A percentile compares a stretch with the other conserved stretches of the same genome.
Evolutionary conservation across 306 rosid species (phyloP).

Genomic region (Vigna trinervia): DNA sequence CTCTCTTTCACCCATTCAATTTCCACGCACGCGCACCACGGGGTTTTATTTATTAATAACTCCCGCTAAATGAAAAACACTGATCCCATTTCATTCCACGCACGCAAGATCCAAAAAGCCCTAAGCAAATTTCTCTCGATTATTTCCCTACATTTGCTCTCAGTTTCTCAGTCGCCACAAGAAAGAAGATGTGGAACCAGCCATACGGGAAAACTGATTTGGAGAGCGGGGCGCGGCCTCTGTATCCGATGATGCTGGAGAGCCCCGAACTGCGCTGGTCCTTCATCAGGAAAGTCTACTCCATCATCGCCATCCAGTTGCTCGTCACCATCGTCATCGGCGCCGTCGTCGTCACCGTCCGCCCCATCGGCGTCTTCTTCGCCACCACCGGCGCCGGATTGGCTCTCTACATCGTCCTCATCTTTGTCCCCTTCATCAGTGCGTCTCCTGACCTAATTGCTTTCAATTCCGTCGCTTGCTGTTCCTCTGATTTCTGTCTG

Average conservation of each 20-base stretch:
- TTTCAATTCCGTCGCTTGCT: neutral
- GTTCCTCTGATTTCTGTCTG: neutral
- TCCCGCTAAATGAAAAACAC: neutral
- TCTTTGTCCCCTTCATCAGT: constrained; percentile 77
- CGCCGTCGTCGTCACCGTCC: constrained; percentile 70
- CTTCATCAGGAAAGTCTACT: constrained; percentile 87
- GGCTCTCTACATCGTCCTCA: constrained; percentile 84
- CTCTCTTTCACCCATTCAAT: constrained; percentile 3
- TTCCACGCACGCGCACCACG: neutral
- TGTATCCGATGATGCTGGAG: constrained; percentile 93
- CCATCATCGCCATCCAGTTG: constrained; percentile 72
- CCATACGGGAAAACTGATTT: constrained; percentile 57
- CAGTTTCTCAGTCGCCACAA: neutral
- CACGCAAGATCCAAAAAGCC: neutral
- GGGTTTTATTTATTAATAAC: neutral
- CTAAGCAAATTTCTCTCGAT: neutral
- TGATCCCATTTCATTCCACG: neutral
- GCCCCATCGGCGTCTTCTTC: constrained; percentile 68
- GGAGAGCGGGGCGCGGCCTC: constrained; percentile 71
- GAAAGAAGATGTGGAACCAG: constrained; percentile 46
- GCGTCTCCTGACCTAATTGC: neutral
- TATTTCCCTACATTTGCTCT: neutral
- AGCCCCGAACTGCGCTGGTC: constrained; percentile 94
- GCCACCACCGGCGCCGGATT: constrained; percentile 62
- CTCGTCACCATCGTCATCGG: constrained; percentile 82